Evolutionary conservation across 2,329 filamentous ascomycete species (phyloP), one percentile per base, ranked within the genome.

Genomic region (Stagonosporopsis vannaccii): DNA sequence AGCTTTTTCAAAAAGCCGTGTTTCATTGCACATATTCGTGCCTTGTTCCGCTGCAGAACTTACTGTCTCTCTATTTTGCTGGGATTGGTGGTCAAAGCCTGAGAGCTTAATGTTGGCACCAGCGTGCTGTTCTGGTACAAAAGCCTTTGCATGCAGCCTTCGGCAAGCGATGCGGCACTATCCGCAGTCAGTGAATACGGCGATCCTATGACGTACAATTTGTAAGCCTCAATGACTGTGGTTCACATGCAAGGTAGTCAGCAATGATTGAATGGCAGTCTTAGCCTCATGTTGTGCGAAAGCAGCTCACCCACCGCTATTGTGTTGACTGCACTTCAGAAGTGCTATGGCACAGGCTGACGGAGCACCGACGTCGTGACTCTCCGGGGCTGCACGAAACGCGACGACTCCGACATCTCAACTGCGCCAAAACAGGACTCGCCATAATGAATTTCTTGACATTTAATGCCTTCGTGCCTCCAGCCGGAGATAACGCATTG

Each of bases 141-240:
- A 4, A 5, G 28, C 36, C 45, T 47, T 45, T 45, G 32, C 51
- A 45, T 42, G 42, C 37, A 43, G 43, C 36, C 28, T 22, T 33
- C 19, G 23, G 44, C 19, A 37, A 26, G 22, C 17, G 25, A 17
- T 11, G 22, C 51, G 51, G 43, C 44, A 42, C 32, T 25, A 40
- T 40, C 51, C 51, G 45, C 40, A 26, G 51, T 40, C 39, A 44
- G 11, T 35, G 11, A 20, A 17, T 13, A n/a, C 30, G 37, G 22
- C 28, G 43, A 47, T 47, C 37, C 9, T 20, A 19, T 20, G 17
- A 11, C 19, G 35, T 37, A 12, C 8, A 37, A 5, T 2, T 37
- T 8, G 7, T 37, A 37, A 20, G 17, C n/a, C 6, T 13, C 8
- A 37, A 19, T 13, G 1, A 9, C 9, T 12, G 8, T 12, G 6